phyloP scores from a whole-genome alignment of 495 filamentous ascomycete species.

The Penicillium arizonense region DNA sequence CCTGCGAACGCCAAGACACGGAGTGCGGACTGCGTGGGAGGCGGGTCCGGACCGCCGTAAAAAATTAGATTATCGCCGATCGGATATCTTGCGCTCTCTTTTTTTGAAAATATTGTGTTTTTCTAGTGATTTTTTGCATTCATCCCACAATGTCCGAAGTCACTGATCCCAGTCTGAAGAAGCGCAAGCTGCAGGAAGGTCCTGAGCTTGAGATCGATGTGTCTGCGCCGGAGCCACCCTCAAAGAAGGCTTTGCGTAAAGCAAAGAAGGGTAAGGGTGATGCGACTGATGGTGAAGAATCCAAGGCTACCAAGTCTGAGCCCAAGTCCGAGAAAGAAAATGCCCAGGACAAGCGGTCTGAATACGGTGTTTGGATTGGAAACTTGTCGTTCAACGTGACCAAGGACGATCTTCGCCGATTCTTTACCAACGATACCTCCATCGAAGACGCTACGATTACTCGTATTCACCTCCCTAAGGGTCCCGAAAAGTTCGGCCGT shows the following conservation, averaged over 20 bases:
- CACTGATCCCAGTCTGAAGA: constrained; percentile 51
- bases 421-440: constrained; percentile 66
- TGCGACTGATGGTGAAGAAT: constrained; percentile 29
- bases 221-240: constrained; percentile 81
- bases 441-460: constrained; percentile 72
- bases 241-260: constrained; percentile 82
- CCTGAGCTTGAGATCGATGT: constrained; percentile 87
- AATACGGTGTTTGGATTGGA: constrained; percentile 91
- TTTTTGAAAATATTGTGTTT: background rate
- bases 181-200: constrained; percentile 62
- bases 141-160: constrained; percentile 29
- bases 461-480: constrained; percentile 73
- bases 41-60: constrained; percentile 35
- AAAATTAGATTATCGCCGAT: constrained; percentile 19
- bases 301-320: constrained; percentile 23
- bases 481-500: constrained; percentile 45
- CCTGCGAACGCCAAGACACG: constrained; percentile 20
- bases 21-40: constrained; percentile 24
- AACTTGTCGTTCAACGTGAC: constrained; percentile 83
- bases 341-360: constrained; percentile 60
- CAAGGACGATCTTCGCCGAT: constrained; percentile 67
- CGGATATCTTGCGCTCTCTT: constrained; percentile 1
- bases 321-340: constrained; percentile 24
- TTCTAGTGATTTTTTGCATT: constrained; percentile 4
- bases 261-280: constrained; percentile 67